phyloP scores from a whole-genome alignment of 139 green algal genomes.

The Chlorella sp. region DNA sequence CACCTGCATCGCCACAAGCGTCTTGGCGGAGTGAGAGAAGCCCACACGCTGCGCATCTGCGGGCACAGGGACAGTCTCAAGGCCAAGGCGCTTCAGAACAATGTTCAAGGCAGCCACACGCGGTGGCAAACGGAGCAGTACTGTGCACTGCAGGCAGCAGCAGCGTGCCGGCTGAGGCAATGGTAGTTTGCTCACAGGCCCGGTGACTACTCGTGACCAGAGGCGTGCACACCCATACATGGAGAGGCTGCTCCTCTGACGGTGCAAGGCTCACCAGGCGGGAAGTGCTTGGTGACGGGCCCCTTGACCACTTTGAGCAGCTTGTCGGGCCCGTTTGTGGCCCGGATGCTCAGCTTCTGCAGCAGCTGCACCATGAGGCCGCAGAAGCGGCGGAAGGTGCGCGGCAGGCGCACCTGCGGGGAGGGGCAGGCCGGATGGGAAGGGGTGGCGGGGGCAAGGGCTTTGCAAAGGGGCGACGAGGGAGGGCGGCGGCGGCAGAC shows the following conservation, averaged over 20 bases:
- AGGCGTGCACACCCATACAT: too few species aligned
- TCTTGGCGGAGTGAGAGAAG: constrained; percentile 77
- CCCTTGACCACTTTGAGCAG: constrained; percentile 94
- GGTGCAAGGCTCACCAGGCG: constrained; percentile 39
- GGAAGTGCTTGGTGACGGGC: constrained; percentile 88
- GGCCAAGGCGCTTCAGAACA: neutral
- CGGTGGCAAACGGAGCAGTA: too few species aligned
- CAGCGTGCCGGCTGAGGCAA: too few species aligned
- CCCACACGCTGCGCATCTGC: constrained; percentile 73
- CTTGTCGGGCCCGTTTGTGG: constrained; percentile 95
- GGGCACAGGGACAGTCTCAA: too few species aligned
- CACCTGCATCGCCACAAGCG: constrained; percentile 5
- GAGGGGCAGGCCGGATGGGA: too few species aligned
- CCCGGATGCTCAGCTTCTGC: constrained; percentile 97
- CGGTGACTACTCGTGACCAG: too few species aligned
- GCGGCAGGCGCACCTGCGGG: constrained; percentile 84
- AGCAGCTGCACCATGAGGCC: constrained; percentile 97
- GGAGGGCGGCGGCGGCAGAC: too few species aligned
- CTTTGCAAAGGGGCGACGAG: neutral
- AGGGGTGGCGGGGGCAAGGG: too few species aligned
- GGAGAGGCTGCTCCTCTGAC: neutral
- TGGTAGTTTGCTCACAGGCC: too few species aligned
- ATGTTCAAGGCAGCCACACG: neutral
- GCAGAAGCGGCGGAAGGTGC: constrained; percentile 96
- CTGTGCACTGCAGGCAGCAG: too few species aligned